Evolutionary conservation across 139 green algal species (phyloP).

Genomic region (Trebouxia sp.): DNA sequence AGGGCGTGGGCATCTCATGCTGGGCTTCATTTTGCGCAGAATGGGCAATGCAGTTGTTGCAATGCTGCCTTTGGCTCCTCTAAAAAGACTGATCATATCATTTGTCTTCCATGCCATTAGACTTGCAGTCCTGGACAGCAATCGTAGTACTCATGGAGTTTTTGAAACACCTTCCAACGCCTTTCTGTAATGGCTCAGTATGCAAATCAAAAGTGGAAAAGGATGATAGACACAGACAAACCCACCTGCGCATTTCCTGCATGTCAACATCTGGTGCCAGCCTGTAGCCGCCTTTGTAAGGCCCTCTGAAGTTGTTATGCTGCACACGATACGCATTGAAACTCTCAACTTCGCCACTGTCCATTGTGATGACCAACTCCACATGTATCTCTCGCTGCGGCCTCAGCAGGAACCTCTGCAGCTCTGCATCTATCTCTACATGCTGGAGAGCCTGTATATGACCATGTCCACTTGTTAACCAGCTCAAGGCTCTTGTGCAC

Average conservation of each 20-base stretch:
- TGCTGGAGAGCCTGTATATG: constrained; percentile 2
- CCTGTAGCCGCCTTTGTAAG: constrained; percentile 86
- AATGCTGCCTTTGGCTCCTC: no score
- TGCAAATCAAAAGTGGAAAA: neutral
- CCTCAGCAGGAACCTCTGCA: neutral
- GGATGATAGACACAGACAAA: no score
- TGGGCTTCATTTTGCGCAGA: no score
- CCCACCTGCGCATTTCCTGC: constrained; percentile 68
- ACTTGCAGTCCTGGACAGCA: no score
- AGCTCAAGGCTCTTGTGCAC: no score
- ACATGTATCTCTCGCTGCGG: constrained; percentile 18
- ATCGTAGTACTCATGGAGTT: no score
- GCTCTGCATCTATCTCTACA: neutral
- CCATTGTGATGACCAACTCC: constrained; percentile 12
- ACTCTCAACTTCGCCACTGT: constrained; percentile 16
- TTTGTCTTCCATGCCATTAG: no score
- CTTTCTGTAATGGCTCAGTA: neutral
- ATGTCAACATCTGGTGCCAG: constrained; percentile 80
- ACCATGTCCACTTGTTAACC: no score
- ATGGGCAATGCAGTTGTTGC: no score
- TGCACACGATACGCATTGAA: constrained; percentile 61
- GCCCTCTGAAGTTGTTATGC: constrained; percentile 84
- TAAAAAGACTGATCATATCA: no score
- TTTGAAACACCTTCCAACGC: no score
- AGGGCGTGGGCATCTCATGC: no score